Percentiles rank a stretch among this genome's conserved stretches.
Evolutionary conservation across 192 early-diverging fungal genomes (phyloP).

Genomic region (Coemansia sp.): DNA sequence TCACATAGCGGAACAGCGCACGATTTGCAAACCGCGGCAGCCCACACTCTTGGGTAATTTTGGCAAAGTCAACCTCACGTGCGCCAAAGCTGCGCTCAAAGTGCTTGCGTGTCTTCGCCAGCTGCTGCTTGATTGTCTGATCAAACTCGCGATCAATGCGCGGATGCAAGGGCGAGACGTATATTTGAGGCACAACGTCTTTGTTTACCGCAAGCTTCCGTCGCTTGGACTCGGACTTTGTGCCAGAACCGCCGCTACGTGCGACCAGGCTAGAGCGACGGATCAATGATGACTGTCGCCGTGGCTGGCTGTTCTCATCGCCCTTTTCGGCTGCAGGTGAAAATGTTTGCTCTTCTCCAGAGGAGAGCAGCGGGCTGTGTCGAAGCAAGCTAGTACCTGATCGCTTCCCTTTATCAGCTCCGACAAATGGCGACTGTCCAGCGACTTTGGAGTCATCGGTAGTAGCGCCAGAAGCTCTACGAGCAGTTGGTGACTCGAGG

Average conservation of each 20-base stretch:
- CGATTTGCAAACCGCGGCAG: conserved; percentile 69
- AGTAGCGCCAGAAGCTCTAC: background rate
- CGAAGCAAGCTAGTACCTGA: conserved; percentile 3
- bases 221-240: conserved; percentile 22
- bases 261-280: conserved; percentile 20
- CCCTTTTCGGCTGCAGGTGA: background rate
- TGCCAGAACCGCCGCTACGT: conserved; percentile 6
- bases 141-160: conserved; percentile 27
- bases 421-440: conserved; percentile 19
- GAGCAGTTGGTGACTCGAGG: conserved; percentile 44
- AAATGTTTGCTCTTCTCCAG: conserved; percentile 14
- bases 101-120: conserved; percentile 30
- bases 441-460: background rate
- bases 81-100: conserved; percentile 54
- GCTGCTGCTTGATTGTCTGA: conserved; percentile 22
- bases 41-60: conserved; percentile 58
- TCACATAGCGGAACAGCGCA: conserved; percentile 59
- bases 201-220: conserved; percentile 13
- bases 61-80: conserved; percentile 53
- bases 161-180: conserved; percentile 35
- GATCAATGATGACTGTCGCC: conserved; percentile 6
- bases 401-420: conserved; percentile 10
- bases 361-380: conserved; percentile 12
- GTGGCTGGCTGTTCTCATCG: background rate
- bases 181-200: conserved; percentile 36